Evolutionary conservation across 371 early-diverging fungal species (phyloP), one percentile per base, ranked within the genome.

Genomic region (Zopfochytrium polystomum): DNA sequence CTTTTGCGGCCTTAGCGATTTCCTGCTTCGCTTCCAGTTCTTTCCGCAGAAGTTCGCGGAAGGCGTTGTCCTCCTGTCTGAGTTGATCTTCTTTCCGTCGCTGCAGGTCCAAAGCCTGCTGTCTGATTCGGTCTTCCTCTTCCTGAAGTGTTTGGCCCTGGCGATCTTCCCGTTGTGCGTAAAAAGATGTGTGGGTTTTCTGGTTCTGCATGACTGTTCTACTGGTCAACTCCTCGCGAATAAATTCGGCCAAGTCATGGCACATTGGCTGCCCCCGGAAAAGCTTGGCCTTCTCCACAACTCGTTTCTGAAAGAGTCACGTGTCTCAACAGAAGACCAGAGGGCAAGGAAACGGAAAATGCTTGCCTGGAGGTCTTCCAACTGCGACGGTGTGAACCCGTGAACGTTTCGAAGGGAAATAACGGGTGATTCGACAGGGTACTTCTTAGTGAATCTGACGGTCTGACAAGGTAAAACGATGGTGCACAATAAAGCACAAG

Each of bases 81-180:
- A 46, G 50, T n/a, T 62, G 58, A 29, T 57, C 55, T 45, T 67
- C 66, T 23, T 45, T 26, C 27, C 48, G 57, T 38, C 47, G 30
- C 30, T 60, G 20, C 9, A 20, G 45, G 27, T 48, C 56, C 25
- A 15, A 23, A 26, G 11, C 18, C 47, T 20, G n/a, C 47, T n/a
- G 11, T 23, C 18, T 45, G 5, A 4, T 15, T n/a, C 20, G 20
- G 15, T 52, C 32, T 9, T 7, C 30, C 53, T 52, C 20, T 27
- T 52, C 53, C 13, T 18, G 33, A 33, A 25, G 15, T 31, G 1
- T 23, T 30, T 18, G 27, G 23, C 53, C 66, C 13, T 62, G 51
- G 4, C 64, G 26, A 26, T 62, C 64, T 32, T 62, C 55, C 73
- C 68, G 68, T 32, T 67, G 63, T 34, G 68, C 69, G 43, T 63